Base-by-base conservation (phyloP, 2,329 filamentous ascomycete species). In the Hysterium pulicare region DNA sequence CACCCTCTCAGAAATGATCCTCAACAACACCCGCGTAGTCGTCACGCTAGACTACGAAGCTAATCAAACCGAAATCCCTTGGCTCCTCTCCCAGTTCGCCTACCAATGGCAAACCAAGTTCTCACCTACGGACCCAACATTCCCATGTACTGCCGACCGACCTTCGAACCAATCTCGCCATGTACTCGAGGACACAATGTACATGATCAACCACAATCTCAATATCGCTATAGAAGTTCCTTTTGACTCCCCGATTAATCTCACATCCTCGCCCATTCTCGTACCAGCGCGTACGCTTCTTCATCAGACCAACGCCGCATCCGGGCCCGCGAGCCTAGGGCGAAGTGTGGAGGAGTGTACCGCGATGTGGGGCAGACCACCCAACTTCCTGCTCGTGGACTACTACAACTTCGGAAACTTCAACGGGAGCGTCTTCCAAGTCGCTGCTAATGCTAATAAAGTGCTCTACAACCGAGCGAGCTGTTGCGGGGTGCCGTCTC, bases 61-160 rank as follows among this genome's bases (percentile, higher is more conserved):
- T 53, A 83, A 96, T 64, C 87, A 93, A 65, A 79, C 76, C 0
- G 76, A 76, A 10, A 84, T 89, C 15, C 90, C 90, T 0, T 96
- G 87, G 78, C 77, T 96, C 41, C 74, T 95, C 23, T 90, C 95
- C 67, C 78, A 96, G 67, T 96, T 95, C 70, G 82, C 81, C 13
- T 86, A 95, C 61, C 78, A 95, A 70, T 96, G 87, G 87, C 90
- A 96, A 71, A 93, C 90, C 1, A 87, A 88, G 0, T 96, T 94
- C 61, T 87, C 88, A 43, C 90, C 81, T 0, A 82, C 78, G 0
- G 67, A 83, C 54, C 62, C 79, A 3, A 63, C 65, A 2, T 95
- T 96, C 62, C 89, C 90, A 0, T 96, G 91, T 71, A 82, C 72
- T 0, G 75, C 84, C 13, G 81, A 94, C 59, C 81, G 90, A 0